phyloP scores from a whole-genome alignment of 2,329 filamentous ascomycete genomes.

The Trichoderma sp. region DNA sequence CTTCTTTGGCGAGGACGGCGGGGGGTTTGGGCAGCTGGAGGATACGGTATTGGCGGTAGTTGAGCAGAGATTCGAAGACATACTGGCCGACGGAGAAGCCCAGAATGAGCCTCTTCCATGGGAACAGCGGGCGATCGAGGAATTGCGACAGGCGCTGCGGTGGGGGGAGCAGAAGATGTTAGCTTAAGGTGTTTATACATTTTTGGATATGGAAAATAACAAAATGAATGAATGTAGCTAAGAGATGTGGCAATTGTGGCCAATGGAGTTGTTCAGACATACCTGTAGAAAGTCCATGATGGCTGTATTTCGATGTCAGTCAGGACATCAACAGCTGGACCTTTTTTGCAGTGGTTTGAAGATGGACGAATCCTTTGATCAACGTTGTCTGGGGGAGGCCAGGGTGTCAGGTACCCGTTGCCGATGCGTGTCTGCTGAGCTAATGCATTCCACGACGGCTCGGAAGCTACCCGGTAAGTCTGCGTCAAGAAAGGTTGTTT shows the following conservation, averaged over 20 bases:
- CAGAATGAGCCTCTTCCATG: conserved; percentile 95
- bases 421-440: conserved; percentile 15
- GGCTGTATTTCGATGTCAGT: conserved; percentile 22
- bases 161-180: neutral
- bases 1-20: conserved; percentile 82
- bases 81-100: conserved; percentile 93
- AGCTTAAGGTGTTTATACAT: neutral
- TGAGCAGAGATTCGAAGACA: conserved; percentile 84
- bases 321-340: conserved; percentile 9
- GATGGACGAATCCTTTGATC: conserved; percentile 3
- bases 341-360: neutral
- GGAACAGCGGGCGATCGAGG: conserved; percentile 88
- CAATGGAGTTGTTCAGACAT: conserved; percentile 18
- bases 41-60: conserved; percentile 84
- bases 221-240: neutral
- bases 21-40: conserved; percentile 77
- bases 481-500: neutral
- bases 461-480: neutral
- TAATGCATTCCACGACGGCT: conserved; percentile 12
- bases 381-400: conserved; percentile 15
- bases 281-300: conserved; percentile 49
- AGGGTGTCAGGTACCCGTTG: conserved; percentile 16
- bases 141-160: conserved; percentile 70
- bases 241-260: neutral
- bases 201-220: neutral